Percentiles rank a stretch among this genome's conserved stretches.
Evolutionary conservation across 2,329 filamentous ascomycete species (phyloP).

Genomic region (Exserohilum turcica): DNA sequence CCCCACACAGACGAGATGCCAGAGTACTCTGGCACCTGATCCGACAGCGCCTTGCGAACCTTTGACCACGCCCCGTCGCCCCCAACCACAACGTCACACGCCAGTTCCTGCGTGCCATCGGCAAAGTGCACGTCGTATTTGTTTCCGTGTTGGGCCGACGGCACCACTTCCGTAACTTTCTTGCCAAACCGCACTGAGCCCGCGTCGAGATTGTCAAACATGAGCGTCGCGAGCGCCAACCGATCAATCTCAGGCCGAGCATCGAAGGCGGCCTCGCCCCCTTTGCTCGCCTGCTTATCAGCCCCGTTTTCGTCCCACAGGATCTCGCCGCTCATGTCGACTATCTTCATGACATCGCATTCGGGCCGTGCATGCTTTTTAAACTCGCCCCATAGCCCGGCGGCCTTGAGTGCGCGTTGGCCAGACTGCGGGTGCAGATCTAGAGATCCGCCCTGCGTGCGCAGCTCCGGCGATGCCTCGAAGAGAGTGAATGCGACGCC

Average conservation of each 20-base stretch:
- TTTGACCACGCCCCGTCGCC: conserved; percentile 57
- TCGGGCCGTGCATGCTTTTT: conserved; percentile 58
- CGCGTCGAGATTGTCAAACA: conserved; percentile 53
- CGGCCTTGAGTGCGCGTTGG: conserved; percentile 58
- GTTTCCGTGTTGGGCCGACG: background rate
- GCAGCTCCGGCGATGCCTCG: conserved; percentile 45
- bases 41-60: conserved; percentile 33
- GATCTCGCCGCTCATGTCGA: conserved; percentile 46
- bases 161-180: conserved; percentile 47
- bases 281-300: conserved; percentile 48
- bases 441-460: conserved; percentile 46
- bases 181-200: conserved; percentile 42
- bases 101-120: conserved; percentile 34
- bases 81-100: conserved; percentile 55
- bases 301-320: conserved; percentile 34
- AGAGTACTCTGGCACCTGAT: conserved; percentile 53
- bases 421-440: conserved; percentile 61
- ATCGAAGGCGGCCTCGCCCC: conserved; percentile 31
- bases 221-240: conserved; percentile 34
- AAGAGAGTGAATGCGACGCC: conserved; percentile 57
- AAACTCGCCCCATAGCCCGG: conserved; percentile 58
- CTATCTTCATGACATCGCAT: conserved; percentile 56
- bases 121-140: conserved; percentile 42
- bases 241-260: conserved; percentile 59
- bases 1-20: conserved; percentile 55